Evolutionary conservation across 1,139 yeast genomes (phyloP).

Genomic region (Pneumocystis wakefieldiae): DNA sequence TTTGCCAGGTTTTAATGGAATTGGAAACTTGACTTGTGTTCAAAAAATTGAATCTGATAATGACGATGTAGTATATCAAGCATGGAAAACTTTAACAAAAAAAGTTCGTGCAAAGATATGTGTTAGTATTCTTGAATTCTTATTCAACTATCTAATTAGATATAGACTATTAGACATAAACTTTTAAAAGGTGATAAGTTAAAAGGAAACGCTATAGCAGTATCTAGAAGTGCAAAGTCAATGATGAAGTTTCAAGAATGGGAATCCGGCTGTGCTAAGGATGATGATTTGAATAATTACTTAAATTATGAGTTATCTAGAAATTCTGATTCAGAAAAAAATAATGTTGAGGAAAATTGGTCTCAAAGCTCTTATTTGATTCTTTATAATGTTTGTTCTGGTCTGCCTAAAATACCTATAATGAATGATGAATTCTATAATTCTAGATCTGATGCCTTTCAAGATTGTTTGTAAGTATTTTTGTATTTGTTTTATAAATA

Average conservation of each 20-base stretch:
- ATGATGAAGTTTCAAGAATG: slow-evolving; percentile 5
- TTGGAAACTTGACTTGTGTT: slow-evolving; percentile 18
- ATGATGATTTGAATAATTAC: background rate
- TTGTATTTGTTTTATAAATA: background rate
- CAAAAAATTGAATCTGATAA: slow-evolving; percentile 15
- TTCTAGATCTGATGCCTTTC: background rate
- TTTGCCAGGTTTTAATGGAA: slow-evolving; percentile 27
- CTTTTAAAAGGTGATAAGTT: slow-evolving; percentile 3
- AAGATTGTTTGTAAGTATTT: slow-evolving; percentile 2
- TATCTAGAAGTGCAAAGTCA: background rate
- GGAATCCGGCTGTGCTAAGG: slow-evolving; percentile 1
- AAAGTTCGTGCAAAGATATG: slow-evolving; percentile 7
- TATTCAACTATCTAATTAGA: background rate
- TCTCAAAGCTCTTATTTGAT: slow-evolving; percentile 51
- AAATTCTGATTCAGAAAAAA: background rate
- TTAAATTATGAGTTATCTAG: background rate
- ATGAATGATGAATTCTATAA: slow-evolving; percentile 12
- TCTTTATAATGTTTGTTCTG: slow-evolving; percentile 75
- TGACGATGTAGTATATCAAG: slow-evolving; percentile 6
- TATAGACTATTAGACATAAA: slow-evolving; percentile 1
- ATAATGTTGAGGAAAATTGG: background rate
- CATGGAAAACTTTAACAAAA: slow-evolving; percentile 5
- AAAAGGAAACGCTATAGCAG: slow-evolving; percentile 5
- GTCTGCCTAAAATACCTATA: slow-evolving; percentile 51
- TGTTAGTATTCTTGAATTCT: slow-evolving; percentile 3